Percentiles rank a stretch among this genome's conserved stretches.
Conservation (phyloP, 2,329 filamentous ascomycete genomes). For the Apiospora saccharicola region DNA sequence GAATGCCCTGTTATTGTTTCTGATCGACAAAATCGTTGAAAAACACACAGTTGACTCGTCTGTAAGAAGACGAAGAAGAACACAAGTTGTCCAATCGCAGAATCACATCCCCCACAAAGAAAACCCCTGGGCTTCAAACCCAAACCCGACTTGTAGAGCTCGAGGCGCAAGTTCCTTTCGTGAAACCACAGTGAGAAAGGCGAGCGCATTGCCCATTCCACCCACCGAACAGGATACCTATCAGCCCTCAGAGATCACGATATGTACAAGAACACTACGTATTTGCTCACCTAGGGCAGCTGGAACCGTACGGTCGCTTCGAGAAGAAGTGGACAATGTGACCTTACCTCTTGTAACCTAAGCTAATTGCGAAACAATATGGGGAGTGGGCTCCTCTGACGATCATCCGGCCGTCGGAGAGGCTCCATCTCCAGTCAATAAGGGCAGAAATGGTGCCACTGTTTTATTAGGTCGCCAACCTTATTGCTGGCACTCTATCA, state of each 20-base stretch:
- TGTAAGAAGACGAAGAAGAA: neutral
- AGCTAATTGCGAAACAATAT: slow-evolving; percentile 20
- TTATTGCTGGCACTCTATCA: slow-evolving; percentile 16
- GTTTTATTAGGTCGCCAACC: slow-evolving; percentile 19
- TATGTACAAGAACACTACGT: too few relatives aligned
- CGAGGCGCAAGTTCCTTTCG: neutral
- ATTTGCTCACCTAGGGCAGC: neutral
- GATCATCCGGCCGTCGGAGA: slow-evolving; percentile 19
- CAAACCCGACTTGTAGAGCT: neutral
- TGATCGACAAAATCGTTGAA: neutral
- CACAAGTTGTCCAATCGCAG: neutral
- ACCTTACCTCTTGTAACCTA: slow-evolving; percentile 18
- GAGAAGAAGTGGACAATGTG: slow-evolving; percentile 18
- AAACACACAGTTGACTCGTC: neutral
- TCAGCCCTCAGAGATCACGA: too few relatives aligned
- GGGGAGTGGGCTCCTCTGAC: slow-evolving; percentile 12
- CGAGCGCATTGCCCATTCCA: neutral
- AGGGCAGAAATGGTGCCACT: slow-evolving; percentile 17
- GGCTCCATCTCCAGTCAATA: slow-evolving; percentile 18
- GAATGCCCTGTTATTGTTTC: neutral
- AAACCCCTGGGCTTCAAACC: neutral
- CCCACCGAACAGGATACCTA: neutral
- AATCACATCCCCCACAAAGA: neutral
- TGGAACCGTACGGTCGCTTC: slow-evolving; percentile 16
- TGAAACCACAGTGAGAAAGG: neutral